Conservation (phyloP, 2,329 filamentous ascomycete genomes). For the Massarina eburnea region DNA sequence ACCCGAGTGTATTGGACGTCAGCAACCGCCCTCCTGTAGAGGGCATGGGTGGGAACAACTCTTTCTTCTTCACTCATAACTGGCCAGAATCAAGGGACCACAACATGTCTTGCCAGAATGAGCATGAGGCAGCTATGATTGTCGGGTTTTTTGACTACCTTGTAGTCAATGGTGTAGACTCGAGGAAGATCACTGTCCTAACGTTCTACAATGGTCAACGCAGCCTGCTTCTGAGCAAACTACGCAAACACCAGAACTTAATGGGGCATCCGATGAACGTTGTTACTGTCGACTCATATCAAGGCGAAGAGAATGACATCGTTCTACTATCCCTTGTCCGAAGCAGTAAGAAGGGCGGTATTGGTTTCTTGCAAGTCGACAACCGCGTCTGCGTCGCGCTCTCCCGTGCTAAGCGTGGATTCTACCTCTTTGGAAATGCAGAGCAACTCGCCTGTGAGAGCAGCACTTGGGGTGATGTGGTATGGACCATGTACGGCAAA, state of each 20-base stretch:
- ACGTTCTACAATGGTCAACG: constrained; percentile 89
- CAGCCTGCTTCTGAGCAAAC: constrained; percentile 59
- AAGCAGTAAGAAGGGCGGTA: constrained; percentile 58
- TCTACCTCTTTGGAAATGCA: constrained; percentile 84
- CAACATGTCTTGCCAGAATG: constrained; percentile 69
- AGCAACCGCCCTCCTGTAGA: constrained; percentile 55
- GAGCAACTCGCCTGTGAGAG: constrained; percentile 52
- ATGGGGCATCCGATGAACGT: constrained; percentile 55
- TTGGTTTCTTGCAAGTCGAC: constrained; percentile 73
- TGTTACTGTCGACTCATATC: constrained; percentile 83
- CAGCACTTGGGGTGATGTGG: constrained; percentile 55
- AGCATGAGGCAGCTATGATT: constrained; percentile 74
- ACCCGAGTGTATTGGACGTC: constrained; percentile 54
- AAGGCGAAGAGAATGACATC: constrained; percentile 87
- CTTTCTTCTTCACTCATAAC: constrained; percentile 65
- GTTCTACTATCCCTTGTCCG: constrained; percentile 80
- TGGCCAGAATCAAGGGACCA: constrained; percentile 67
- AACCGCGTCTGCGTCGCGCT: constrained; percentile 65
- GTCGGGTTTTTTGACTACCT: constrained; percentile 73
- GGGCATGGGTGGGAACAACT: constrained; percentile 64
- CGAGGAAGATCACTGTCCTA: constrained; percentile 71
- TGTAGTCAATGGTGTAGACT: constrained; percentile 63
- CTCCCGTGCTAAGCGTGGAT: constrained; percentile 72
- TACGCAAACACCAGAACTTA: constrained; percentile 50
- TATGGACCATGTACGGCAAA: constrained; percentile 49